phyloP scores from a whole-genome alignment of 2,329 filamentous ascomycete genomes.

The Talaromyces sp. region DNA sequence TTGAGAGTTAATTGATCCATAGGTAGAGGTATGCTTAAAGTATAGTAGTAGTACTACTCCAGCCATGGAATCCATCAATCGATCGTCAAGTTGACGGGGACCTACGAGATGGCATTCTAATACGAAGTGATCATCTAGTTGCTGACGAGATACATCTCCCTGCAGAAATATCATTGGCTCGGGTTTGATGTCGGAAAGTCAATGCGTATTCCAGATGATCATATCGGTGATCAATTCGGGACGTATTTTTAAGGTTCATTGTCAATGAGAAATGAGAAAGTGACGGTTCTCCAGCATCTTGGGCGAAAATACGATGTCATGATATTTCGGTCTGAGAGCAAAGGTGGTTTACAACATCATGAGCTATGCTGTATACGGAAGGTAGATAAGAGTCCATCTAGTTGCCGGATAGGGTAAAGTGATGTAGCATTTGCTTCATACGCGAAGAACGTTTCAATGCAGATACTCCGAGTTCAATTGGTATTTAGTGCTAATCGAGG shows the following conservation, averaged over 20 bases:
- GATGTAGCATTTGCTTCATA: slow-evolving; percentile 2
- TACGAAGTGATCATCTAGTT: not conserved
- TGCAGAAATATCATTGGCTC: not conserved
- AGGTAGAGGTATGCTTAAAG: not conserved
- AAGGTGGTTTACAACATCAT: not conserved
- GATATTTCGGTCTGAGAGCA: not conserved
- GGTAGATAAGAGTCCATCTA: not conserved
- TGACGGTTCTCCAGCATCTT: not conserved
- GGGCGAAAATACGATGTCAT: not conserved
- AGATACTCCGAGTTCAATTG: not conserved
- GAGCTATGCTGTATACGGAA: not conserved
- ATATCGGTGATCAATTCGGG: not conserved
- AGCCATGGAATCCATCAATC: not conserved
- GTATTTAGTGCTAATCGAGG: not conserved
- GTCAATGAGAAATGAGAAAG: not conserved
- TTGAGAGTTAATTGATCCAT: not conserved
- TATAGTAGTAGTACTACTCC: not conserved
- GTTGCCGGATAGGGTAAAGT: not conserved
- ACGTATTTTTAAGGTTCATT: not conserved
- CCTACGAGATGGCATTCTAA: not conserved
- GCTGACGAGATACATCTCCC: not conserved
- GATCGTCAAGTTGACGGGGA: not conserved
- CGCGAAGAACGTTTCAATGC: not conserved
- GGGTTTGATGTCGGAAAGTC: not conserved
- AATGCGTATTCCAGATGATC: not conserved